These are phyloP conservation scores for Exsudoporus frostii DNA, from an alignment of 768 basidiomycete species.

Conservation along the genomic window DNA sequence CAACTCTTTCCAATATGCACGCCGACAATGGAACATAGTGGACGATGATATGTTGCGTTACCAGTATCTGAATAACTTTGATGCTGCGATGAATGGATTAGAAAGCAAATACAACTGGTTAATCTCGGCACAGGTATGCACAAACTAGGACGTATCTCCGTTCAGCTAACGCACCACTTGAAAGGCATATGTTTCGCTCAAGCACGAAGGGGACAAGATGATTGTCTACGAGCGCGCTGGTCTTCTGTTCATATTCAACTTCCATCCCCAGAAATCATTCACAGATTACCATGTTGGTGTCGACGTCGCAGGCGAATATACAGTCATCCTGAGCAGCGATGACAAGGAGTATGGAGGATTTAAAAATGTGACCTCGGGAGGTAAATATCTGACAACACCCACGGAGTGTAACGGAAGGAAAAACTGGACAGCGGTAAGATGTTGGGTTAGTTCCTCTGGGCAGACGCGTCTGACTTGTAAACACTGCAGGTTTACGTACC, in stretches of 20 bases:
- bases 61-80: constrained; percentile 91
- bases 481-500: constrained; percentile 29
- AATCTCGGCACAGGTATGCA: constrained; percentile 64
- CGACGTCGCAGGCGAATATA: constrained; percentile 81
- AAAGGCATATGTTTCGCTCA: constrained; percentile 90
- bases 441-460: constrained; percentile 1
- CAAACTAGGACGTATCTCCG: neutral
- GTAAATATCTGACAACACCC: constrained; percentile 74
- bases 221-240: constrained; percentile 93
- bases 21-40: constrained; percentile 94
- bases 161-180: constrained; percentile 6
- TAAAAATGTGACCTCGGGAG: constrained; percentile 64
- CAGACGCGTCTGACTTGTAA: neutral
- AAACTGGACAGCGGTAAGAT: constrained; percentile 79
- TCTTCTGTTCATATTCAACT: constrained; percentile 95
- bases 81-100: constrained; percentile 83
- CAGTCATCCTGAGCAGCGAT: constrained; percentile 76
- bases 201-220: constrained; percentile 90
- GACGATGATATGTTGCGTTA: constrained; percentile 89
- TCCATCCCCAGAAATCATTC: constrained; percentile 88
- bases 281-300: constrained; percentile 93
- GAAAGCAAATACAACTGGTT: constrained; percentile 88
- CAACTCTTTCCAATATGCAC: constrained; percentile 95
- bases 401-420: constrained; percentile 91
- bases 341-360: constrained; percentile 90